A percentile compares a stretch with the other conserved stretches of the same genome.
phyloP scores from a whole-genome alignment of 2,329 filamentous ascomycete genomes.

The Corinectria fuckeliana region DNA sequence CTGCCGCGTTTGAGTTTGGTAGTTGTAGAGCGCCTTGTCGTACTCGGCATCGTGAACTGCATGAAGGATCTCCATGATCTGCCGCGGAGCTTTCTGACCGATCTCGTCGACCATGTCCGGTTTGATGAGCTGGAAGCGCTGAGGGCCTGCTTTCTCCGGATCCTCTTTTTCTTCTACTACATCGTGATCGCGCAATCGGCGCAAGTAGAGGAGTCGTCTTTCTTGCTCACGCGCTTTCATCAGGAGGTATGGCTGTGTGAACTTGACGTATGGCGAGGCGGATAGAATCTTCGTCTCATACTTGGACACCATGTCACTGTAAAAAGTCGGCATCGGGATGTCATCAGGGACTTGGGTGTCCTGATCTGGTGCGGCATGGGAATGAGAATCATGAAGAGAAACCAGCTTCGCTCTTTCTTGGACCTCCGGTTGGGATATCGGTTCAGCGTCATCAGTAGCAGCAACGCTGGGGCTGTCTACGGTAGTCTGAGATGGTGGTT shows the following conservation, averaged over 20 bases:
- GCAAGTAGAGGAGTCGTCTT: conserved; percentile 80
- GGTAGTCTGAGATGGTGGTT: conserved; percentile 44
- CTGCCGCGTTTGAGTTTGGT: conserved; percentile 90
- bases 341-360: conserved; percentile 74
- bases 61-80: conserved; percentile 91
- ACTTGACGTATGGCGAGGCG: conserved; percentile 94
- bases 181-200: conserved; percentile 80
- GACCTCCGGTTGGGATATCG: conserved; percentile 36
- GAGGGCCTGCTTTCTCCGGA: conserved; percentile 67
- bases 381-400: conserved; percentile 53
- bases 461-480: conserved; percentile 38
- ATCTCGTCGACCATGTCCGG: conserved; percentile 94
- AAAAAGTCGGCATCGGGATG: conserved; percentile 86
- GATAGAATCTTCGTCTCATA: conserved; percentile 93
- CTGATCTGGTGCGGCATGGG: conserved; percentile 54
- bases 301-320: conserved; percentile 93
- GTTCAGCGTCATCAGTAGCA: conserved; percentile 39
- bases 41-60: conserved; percentile 97
- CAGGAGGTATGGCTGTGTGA: conserved; percentile 89
- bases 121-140: conserved; percentile 87
- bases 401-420: conserved; percentile 40
- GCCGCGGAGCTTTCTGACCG: conserved; percentile 78
- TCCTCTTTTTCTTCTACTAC: conserved; percentile 61
- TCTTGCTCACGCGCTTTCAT: conserved; percentile 94
- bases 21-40: conserved; percentile 91